Base-by-base conservation (phyloP, 2,329 filamentous ascomycete genomes). In the Penicillium hordei region DNA sequence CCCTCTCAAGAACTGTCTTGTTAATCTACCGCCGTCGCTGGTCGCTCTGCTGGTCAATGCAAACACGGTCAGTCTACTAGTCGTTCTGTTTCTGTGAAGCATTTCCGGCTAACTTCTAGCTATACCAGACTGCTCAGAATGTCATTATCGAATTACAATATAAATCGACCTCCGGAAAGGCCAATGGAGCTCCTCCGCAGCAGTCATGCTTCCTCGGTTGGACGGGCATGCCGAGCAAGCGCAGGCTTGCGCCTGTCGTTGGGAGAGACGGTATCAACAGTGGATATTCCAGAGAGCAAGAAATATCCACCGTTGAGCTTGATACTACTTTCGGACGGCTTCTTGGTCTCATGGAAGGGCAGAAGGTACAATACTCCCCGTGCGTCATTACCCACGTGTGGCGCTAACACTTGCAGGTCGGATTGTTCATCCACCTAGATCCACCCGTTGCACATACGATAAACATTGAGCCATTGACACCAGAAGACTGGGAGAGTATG, bases 151-250 rank as follows among this genome's bases (percentile, higher is more conserved):
- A 99, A 78, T 83, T 99, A 63, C 89, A 83, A 72, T 96, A 89
- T 77, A 86, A 87, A 69, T 82, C 83, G 60, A 76, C 84, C 42
- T 73, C 81, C 40, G 78, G 82, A 73, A 83, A 79, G 51, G 70
- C 75, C 48, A 78, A 81, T 63, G 69, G 78, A 27, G 79, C 80
- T 67, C 70, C 79, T 39, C 73, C 80, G 51, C 84, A 86, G 66
- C 85, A 83, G 69, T 95, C 90, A 48, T 82, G 95, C 67, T 99
- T 89, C 72, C 82, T 96, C 59, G 94, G 94, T 73, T 99, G 94
- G 94, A 97, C 94, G 12, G 94, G 94, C 67, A 95, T 99, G 91
- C 89, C 92, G 64, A 97, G 93, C 80, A 95, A 93, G 82, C 86
- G 90, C 70, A 89, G 87, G 73, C 79, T 89, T 65, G 85, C 87